A percentile compares a stretch with the other conserved stretches of the same genome.
Conservation (phyloP, 1,284 basidiomycete genomes). For the Marasmius tenuissimus region DNA sequence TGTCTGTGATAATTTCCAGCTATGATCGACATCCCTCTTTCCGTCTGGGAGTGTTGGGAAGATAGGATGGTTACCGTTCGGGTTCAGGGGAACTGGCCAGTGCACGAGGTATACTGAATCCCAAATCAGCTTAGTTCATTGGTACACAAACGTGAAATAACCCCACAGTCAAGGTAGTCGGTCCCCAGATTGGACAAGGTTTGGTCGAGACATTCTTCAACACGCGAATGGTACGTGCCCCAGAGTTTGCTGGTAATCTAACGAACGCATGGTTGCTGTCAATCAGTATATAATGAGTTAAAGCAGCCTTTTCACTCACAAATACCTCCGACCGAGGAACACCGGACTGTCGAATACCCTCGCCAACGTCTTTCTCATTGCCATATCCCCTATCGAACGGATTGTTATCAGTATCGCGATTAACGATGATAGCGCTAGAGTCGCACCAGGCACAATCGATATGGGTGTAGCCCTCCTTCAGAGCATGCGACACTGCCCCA, state of each 20-base stretch:
- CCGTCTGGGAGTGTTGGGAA: slow-evolving; percentile 73
- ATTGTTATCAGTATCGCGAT: slow-evolving; percentile 21
- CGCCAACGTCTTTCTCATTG: slow-evolving; percentile 85
- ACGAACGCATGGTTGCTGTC: background rate
- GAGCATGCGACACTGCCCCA: slow-evolving; percentile 68
- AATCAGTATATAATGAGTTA: slow-evolving; percentile 3
- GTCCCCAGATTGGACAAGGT: slow-evolving; percentile 72
- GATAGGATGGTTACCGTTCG: slow-evolving; percentile 69
- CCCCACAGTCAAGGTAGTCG: slow-evolving; percentile 75
- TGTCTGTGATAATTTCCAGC: slow-evolving; percentile 69
- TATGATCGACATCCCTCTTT: slow-evolving; percentile 62
- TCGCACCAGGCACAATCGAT: slow-evolving; percentile 77
- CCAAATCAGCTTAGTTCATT: background rate
- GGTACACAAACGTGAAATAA: background rate
- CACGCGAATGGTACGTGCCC: slow-evolving; percentile 73
- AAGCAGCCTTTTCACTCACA: slow-evolving; percentile 41
- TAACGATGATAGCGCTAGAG: slow-evolving; percentile 20
- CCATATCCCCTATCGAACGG: slow-evolving; percentile 52
- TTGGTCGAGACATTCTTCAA: slow-evolving; percentile 73
- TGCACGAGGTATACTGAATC: slow-evolving; percentile 72
- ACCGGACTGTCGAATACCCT: slow-evolving; percentile 77
- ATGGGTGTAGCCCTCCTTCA: slow-evolving; percentile 77
- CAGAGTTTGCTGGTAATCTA: slow-evolving; percentile 72
- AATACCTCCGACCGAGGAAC: slow-evolving; percentile 81
- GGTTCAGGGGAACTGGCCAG: slow-evolving; percentile 81